Base-by-base conservation (phyloP, 352 stramenopile species). In the Phytophthora sp. region DNA sequence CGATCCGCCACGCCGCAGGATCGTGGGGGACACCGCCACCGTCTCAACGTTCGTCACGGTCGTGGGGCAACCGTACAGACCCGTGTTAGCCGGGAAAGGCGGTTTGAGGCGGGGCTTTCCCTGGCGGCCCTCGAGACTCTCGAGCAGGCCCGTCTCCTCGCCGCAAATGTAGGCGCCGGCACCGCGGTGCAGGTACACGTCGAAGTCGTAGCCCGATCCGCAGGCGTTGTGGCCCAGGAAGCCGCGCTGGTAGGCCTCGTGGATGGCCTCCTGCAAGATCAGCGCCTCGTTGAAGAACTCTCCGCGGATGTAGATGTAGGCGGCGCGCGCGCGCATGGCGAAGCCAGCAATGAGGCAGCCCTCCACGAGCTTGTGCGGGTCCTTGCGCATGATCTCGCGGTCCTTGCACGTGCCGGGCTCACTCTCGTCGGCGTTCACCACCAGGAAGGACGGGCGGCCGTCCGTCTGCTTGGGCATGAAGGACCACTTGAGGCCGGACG, bases 401-500 rank as follows among this genome's bases (percentile, higher is more conserved):
- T 99, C 98, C 83, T 99, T 99, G 88, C 97, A 99, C 32, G 98
- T 99, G 21, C 98, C 98, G 0, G 98, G 98, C 82, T 99, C 98
- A 39, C 82, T 97, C 84, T 99, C 98, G 75, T 99, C 98, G 50
- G 97, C 97, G 79, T 99, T 99, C 18, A 99, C 97, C 18, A 99
- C 97, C n/a, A 99, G 83, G 80, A 99, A 99, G 31, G 81, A 97
- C n/a, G 98, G 98, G 46, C 98, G 89, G 20, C 98, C 98, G 75
- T 99, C 97, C n/a, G 87, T 97, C 65, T 95, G 74, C 89, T 99
- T 99, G 68, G 98, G 98, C 98, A 99, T 99, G 84, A 99, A 99
- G 46, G 86, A 98, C 98, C 98, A 99, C 89, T 99, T 99, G 41
- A 99, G 84, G 12, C 98, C 98, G 0, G 96, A 99, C 9, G 98